phyloP scores from a whole-genome alignment of 2,329 filamentous ascomycete species.

The Fusarium sublunatum region DNA sequence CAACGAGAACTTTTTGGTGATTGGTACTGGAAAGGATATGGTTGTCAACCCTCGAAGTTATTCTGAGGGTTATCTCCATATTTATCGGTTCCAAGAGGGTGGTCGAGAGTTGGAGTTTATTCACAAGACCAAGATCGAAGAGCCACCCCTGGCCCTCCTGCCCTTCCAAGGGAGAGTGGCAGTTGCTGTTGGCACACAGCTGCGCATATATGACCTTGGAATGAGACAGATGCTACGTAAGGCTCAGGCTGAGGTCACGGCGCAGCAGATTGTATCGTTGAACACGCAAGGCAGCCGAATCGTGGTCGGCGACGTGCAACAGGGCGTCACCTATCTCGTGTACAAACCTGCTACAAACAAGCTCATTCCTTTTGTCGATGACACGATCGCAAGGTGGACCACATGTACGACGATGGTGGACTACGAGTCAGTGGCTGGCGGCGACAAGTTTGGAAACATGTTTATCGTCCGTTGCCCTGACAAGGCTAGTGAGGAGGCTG shows the following conservation, averaged over 20 bases:
- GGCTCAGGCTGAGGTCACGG: constrained; percentile 80
- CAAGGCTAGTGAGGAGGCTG: constrained; percentile 87
- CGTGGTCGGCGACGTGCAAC: constrained; percentile 90
- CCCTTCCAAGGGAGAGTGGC: constrained; percentile 91
- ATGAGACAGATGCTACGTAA: constrained; percentile 94
- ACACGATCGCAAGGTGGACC: constrained; percentile 89
- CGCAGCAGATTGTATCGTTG: constrained; percentile 87
- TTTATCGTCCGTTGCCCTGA: constrained; percentile 90
- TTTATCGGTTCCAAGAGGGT: constrained; percentile 88
- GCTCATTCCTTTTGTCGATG: constrained; percentile 92
- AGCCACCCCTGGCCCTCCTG: constrained; percentile 89
- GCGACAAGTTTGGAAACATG: constrained; percentile 97
- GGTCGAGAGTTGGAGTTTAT: constrained; percentile 93
- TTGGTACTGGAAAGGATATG: constrained; percentile 94
- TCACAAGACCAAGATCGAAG: constrained; percentile 93
- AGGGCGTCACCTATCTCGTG: constrained; percentile 90
- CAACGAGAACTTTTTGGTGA: constrained; percentile 88
- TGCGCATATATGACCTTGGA: constrained; percentile 92
- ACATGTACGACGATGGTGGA: constrained; percentile 94
- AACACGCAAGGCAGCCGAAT: constrained; percentile 93
- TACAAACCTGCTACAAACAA: constrained; percentile 94
- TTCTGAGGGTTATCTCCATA: constrained; percentile 85
- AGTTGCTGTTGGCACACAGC: constrained; percentile 83
- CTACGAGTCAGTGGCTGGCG: constrained; percentile 94
- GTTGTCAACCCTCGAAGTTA: constrained; percentile 80